phyloP scores from a whole-genome alignment of 495 filamentous ascomycete genomes.

The Glarea lozoyensis region DNA sequence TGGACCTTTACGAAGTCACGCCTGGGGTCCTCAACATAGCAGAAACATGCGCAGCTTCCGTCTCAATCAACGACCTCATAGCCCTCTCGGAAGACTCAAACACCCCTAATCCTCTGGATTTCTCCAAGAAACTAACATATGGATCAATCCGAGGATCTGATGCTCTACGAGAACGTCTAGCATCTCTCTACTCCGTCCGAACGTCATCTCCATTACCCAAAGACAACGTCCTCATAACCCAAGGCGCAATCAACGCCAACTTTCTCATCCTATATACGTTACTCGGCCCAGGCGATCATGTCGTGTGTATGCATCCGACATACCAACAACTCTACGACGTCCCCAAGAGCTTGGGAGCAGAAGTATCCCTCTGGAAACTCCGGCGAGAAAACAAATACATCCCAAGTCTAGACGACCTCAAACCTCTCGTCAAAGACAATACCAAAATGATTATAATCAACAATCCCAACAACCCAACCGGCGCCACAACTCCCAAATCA shows the following conservation, averaged over 20 bases:
- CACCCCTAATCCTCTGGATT: constrained; percentile 21
- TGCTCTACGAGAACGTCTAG: constrained; percentile 51
- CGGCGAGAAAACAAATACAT: constrained; percentile 56
- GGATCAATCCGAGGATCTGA: constrained; percentile 63
- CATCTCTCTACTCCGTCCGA: constrained; percentile 54
- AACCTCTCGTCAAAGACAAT: constrained; percentile 57
- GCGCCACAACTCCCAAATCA: constrained; percentile 54
- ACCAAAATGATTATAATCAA: constrained; percentile 62
- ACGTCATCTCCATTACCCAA: constrained; percentile 40
- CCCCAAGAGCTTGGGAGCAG: constrained; percentile 67
- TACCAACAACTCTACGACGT: constrained; percentile 84
- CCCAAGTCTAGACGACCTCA: constrained; percentile 58
- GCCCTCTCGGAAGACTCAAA: constrained; percentile 46
- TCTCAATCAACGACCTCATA: constrained; percentile 66
- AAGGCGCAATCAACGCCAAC: constrained; percentile 80
- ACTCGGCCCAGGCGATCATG: constrained; percentile 73
- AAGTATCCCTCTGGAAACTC: constrained; percentile 74
- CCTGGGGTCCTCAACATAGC: constrained; percentile 71
- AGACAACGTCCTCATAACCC: constrained; percentile 67
- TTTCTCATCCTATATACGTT: constrained; percentile 68
- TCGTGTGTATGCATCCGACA: constrained; percentile 82
- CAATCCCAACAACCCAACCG: constrained; percentile 87
- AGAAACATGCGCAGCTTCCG: constrained; percentile 77
- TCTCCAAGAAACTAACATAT: constrained; percentile 53
- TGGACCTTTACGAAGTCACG: constrained; percentile 72